Evolutionary conservation across 83 land plant genomes (phyloP).

Genomic region (Picea engelmannii): DNA sequence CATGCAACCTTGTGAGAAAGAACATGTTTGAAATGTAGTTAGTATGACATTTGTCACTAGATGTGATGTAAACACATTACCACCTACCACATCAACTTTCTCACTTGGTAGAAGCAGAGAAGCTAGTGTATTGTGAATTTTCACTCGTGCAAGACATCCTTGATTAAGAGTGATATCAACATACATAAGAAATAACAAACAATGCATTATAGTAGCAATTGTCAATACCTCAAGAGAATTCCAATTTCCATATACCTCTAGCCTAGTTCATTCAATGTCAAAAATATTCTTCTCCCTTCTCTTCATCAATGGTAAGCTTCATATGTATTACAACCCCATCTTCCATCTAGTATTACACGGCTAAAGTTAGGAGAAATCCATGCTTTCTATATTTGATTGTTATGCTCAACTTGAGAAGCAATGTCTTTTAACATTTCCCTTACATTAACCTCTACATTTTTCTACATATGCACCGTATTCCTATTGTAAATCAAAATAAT

Average conservation of each 20-base stretch:
- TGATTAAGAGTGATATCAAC: constrained; percentile 99
- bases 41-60: constrained; percentile 92
- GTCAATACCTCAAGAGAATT: constrained; percentile 99
- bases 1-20: constrained; percentile 99
- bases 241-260: constrained; percentile 98
- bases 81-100: constrained; percentile 99
- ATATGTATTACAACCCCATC: constrained; percentile 91
- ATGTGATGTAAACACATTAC: constrained; percentile 99
- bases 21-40: constrained; percentile 96
- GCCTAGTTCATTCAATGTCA: constrained; percentile 89
- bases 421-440: constrained; percentile 94
- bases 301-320: constrained; percentile 77
- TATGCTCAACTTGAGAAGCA: constrained; percentile 48
- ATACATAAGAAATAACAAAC: constrained; percentile 89
- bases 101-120: constrained; percentile 97
- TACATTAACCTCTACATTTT: constrained; percentile 94
- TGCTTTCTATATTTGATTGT: constrained; percentile 20
- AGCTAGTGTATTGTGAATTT: constrained; percentile 76
- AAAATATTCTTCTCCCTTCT: constrained; percentile 83
- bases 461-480: constrained; percentile 94
- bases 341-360: constrained; percentile 98
- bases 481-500: constrained; percentile 85
- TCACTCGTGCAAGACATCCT: constrained; percentile 97
- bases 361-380: constrained; percentile 38
- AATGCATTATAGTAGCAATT: constrained; percentile 94